Percentiles rank a stretch among this genome's conserved stretches.
These are phyloP conservation scores for Elsinoe perseae DNA, from an alignment of 2,329 filamentous ascomycete species.

Conservation along the genomic window DNA sequence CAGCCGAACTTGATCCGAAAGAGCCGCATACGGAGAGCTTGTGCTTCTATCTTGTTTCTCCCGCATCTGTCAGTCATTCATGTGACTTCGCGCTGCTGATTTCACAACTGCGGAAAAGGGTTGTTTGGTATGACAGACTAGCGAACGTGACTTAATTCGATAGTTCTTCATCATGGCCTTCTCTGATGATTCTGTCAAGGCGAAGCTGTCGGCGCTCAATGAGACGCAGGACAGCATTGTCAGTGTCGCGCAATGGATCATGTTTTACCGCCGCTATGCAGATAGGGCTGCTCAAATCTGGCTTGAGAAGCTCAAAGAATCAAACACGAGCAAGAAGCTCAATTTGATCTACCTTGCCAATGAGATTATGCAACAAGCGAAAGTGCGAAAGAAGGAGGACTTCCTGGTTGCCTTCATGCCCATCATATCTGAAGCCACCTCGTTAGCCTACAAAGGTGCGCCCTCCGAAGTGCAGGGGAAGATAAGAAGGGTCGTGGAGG, in stretches of 20 bases:
- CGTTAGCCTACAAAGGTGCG: constrained; percentile 83
- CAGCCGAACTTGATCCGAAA: not conserved
- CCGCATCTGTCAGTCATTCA: not conserved
- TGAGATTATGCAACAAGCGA: constrained; percentile 94
- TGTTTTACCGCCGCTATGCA: constrained; percentile 97
- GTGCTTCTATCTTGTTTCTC: not conserved
- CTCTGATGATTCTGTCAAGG: constrained; percentile 88
- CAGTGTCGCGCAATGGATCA: constrained; percentile 96
- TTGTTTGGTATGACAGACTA: not conserved
- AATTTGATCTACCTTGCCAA: constrained; percentile 94
- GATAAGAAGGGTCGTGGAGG: constrained; percentile 80
- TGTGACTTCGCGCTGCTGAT: no score
- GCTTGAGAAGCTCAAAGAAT: constrained; percentile 83
- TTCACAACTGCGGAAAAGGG: no score
- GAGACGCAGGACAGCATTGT: constrained; percentile 97
- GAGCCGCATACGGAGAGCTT: not conserved
- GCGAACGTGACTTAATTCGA: not conserved
- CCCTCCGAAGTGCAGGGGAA: constrained; percentile 81
- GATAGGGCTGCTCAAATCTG: constrained; percentile 87
- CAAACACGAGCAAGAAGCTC: constrained; percentile 74
- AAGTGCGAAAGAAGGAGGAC: constrained; percentile 83
- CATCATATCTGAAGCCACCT: constrained; percentile 81
- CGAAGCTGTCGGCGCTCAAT: constrained; percentile 89
- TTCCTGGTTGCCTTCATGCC: constrained; percentile 89
- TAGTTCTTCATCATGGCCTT: constrained; percentile 64